Percentiles rank a stretch among this genome's conserved stretches.
These are phyloP conservation scores for Plasmopara viticola DNA, from an alignment of 352 stramenopile species.

Conservation along the genomic window DNA sequence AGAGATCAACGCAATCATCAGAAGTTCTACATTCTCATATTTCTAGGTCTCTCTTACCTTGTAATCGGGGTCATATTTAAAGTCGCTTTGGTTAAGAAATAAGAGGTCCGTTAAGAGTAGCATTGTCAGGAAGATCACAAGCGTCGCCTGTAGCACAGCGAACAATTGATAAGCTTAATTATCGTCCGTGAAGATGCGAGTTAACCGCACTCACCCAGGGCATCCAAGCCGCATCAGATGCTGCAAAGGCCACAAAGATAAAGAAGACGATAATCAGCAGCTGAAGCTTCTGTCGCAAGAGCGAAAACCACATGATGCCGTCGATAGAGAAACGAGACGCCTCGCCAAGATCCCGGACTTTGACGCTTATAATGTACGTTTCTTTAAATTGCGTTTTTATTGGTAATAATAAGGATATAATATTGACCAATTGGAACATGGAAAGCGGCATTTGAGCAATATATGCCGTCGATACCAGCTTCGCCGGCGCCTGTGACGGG, in stretches of 20 bases:
- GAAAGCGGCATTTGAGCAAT: too few species aligned
- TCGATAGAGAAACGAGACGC: constrained; percentile 4
- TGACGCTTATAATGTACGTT: too few species aligned
- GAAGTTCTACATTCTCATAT: not conserved
- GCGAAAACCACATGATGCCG: constrained; percentile 63
- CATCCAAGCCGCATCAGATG: constrained; percentile 72
- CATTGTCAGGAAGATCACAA: constrained; percentile 73
- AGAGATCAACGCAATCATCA: constrained; percentile 7
- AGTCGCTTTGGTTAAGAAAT: constrained; percentile 66
- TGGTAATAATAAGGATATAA: too few species aligned
- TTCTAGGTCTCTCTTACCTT: constrained; percentile 36
- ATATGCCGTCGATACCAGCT: too few species aligned
- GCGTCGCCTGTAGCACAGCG: constrained; percentile 39
- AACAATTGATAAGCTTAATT: not conserved
- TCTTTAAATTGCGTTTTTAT: too few species aligned
- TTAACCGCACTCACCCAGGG: constrained; percentile 49
- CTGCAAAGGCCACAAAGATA: constrained; percentile 72
- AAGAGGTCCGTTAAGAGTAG: constrained; percentile 65
- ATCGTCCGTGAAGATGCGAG: not conserved
- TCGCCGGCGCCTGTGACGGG: too few species aligned
- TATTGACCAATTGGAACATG: too few species aligned
- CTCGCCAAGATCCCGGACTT: constrained; percentile 13
- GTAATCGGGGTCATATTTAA: constrained; percentile 82
- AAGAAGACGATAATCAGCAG: constrained; percentile 80
- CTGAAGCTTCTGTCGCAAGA: constrained; percentile 71